Conservation (phyloP, 2,329 filamentous ascomycete species). For the Colletotrichum sp. region DNA sequence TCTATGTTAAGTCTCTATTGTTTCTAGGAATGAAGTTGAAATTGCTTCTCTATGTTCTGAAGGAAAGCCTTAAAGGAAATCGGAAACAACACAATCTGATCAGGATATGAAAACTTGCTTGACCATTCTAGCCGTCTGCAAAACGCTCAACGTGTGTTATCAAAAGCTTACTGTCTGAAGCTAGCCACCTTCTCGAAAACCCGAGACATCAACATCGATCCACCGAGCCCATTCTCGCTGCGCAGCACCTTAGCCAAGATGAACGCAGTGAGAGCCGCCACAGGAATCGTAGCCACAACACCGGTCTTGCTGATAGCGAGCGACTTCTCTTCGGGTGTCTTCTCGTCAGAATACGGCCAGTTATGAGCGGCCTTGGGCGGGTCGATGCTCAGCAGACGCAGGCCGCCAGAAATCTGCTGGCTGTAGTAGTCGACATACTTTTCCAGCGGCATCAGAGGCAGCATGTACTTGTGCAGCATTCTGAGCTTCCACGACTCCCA, state of each 20-base stretch:
- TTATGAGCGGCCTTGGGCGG: not conserved
- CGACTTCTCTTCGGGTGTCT: not conserved
- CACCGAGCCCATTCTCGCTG: not conserved
- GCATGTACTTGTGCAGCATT: not conserved
- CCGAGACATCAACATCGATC: not conserved
- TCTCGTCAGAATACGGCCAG: constrained; percentile 11
- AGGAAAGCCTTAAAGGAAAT: not conserved
- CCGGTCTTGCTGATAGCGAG: not conserved
- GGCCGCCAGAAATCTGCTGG: not conserved
- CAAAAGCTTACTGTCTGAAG: not conserved
- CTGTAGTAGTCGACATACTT: constrained; percentile 11
- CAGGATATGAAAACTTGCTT: not conserved
- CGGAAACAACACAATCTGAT: accelerated
- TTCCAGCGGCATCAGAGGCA: not conserved
- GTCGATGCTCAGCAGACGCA: not conserved
- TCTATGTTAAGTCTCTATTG: not conserved
- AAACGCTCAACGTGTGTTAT: not conserved
- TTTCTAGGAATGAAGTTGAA: not conserved
- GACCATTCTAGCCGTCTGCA: not conserved
- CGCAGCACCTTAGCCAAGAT: not conserved
- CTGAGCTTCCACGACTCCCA: constrained; percentile 3
- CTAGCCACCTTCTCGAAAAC: not conserved
- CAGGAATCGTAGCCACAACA: not conserved
- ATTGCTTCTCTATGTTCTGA: not conserved
- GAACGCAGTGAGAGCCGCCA: constrained; percentile 4